These are phyloP conservation scores for Lachancea thermotolerans DNA, from an alignment of 805 yeast species.

Conservation along the genomic window DNA sequence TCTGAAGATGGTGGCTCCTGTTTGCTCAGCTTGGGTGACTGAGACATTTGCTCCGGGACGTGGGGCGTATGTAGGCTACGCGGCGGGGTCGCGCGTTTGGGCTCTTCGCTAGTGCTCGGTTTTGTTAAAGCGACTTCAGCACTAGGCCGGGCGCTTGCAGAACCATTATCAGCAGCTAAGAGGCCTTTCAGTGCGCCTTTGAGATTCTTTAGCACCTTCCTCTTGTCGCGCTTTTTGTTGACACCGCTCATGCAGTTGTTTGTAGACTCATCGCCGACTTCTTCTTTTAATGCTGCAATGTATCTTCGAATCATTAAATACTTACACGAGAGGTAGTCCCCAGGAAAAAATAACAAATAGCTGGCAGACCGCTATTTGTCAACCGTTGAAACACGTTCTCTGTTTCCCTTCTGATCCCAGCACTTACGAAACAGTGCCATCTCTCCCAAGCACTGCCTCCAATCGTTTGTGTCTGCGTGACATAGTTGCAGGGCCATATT, in stretches of 20 bases:
- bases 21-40: neutral
- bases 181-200: constrained; percentile 20
- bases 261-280: neutral
- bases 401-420: constrained; percentile 54
- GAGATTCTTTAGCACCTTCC: constrained; percentile 13
- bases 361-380: constrained; percentile 12
- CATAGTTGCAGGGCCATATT: constrained; percentile 66
- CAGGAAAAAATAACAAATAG: neutral
- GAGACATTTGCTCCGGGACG: neutral
- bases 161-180: constrained; percentile 4
- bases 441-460: constrained; percentile 67
- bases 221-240: constrained; percentile 10
- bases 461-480: constrained; percentile 74
- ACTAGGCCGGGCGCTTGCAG: neutral
- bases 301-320: neutral
- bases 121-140: neutral
- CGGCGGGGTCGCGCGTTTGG: neutral
- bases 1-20: neutral
- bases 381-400: constrained; percentile 36
- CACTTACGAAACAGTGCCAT: constrained; percentile 58
- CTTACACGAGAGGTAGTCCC: neutral
- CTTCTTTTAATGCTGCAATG: neutral
- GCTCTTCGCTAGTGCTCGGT: neutral
- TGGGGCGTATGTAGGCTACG: neutral
- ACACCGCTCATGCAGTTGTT: constrained; percentile 8